Percentiles rank a stretch among this genome's conserved stretches.
These are phyloP conservation scores for Lactuca saligna DNA, from an alignment of 129 eudicot genomes.

Conservation along the genomic window DNA sequence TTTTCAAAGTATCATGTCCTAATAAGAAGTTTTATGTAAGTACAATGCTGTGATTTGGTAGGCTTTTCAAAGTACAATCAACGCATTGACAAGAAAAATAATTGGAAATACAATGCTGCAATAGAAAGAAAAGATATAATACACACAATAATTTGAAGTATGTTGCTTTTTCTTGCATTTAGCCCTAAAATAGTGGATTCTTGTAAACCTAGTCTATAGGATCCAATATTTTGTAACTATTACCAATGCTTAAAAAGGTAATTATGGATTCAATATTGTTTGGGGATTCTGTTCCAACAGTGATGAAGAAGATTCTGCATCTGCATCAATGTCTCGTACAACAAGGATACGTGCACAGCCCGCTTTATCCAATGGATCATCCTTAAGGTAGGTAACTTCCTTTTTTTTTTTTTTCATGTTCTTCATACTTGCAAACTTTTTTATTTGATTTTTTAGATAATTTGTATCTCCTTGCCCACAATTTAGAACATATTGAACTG, in stretches of 20 bases:
- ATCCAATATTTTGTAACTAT: not conserved
- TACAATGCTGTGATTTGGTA: no score
- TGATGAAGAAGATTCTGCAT: constrained; percentile 93
- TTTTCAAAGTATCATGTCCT: no score
- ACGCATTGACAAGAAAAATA: no score
- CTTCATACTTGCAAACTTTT: not conserved
- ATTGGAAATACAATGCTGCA: no score
- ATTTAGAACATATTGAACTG: no score
- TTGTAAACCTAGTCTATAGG: not conserved
- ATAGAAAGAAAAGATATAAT: no score
- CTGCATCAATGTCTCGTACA: constrained; percentile 49
- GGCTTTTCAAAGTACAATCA: not conserved
- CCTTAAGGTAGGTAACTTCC: constrained; percentile 36
- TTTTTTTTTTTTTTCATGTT: not conserved
- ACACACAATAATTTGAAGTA: no score
- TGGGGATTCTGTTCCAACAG: no score
- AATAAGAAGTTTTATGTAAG: no score
- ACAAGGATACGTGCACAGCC: constrained; percentile 53
- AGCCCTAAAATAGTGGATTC: not conserved
- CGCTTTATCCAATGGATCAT: constrained; percentile 54
- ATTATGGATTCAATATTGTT: not conserved
- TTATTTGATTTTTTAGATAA: constrained; percentile 1
- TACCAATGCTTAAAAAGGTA: not conserved
- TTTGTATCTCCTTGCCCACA: no score
- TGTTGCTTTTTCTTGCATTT: not conserved